Evolutionary conservation across 2,329 filamentous ascomycete genomes (phyloP).

Genomic region (Nothophoma quercina): DNA sequence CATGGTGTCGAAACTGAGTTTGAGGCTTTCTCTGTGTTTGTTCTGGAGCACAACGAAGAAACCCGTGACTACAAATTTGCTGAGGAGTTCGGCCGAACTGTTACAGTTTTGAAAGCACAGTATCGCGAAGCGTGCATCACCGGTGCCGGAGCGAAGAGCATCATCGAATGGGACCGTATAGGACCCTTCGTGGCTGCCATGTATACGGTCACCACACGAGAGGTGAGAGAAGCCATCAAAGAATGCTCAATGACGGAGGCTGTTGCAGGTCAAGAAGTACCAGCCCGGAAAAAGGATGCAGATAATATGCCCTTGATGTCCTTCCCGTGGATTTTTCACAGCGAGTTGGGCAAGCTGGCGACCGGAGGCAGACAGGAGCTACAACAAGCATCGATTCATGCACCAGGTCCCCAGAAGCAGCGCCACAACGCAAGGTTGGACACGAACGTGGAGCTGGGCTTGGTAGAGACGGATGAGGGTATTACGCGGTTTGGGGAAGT

Average conservation of each 20-base stretch:
- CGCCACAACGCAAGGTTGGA: neutral
- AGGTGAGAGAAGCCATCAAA: constrained; percentile 67
- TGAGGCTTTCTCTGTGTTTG: constrained; percentile 88
- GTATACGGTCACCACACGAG: constrained; percentile 81
- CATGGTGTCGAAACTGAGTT: constrained; percentile 87
- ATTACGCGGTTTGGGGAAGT: constrained; percentile 47
- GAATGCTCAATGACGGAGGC: constrained; percentile 55
- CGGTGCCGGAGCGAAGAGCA: constrained; percentile 59
- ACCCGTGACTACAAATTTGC: constrained; percentile 84
- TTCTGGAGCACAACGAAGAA: constrained; percentile 75
- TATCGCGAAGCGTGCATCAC: constrained; percentile 73
- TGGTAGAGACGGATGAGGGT: constrained; percentile 43
- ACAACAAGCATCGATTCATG: neutral
- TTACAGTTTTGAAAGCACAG: constrained; percentile 69
- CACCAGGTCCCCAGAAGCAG: neutral
- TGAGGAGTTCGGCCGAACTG: constrained; percentile 78
- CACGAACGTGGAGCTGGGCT: constrained; percentile 6
- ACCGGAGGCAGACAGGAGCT: constrained; percentile 40
- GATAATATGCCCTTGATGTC: constrained; percentile 82
- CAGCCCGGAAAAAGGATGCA: constrained; percentile 49
- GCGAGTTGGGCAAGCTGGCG: constrained; percentile 74
- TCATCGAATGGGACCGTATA: constrained; percentile 56
- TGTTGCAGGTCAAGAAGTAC: constrained; percentile 50
- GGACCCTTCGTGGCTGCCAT: constrained; percentile 83
- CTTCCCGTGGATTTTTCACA: constrained; percentile 90